These are phyloP conservation scores for Leishmania turanica DNA, from an alignment of 208 protist genomes.

Conservation along the genomic window DNA sequence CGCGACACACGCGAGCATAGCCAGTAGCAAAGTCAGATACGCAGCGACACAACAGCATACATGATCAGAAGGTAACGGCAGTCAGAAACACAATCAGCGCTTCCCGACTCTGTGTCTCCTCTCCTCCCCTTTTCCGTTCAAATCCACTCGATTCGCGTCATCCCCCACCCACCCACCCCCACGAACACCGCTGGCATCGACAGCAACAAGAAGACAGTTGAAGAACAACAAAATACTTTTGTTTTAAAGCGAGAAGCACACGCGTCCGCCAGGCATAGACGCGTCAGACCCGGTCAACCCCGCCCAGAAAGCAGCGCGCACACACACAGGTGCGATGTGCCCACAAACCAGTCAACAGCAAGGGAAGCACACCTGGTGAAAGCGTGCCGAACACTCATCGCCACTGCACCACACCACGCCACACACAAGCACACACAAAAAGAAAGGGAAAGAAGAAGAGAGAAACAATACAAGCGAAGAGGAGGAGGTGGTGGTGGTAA, in stretches of 20 bases:
- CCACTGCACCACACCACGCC: neutral
- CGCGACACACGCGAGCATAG: neutral
- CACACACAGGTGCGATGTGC: neutral
- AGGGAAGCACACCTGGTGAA: neutral
- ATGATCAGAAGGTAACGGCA: neutral
- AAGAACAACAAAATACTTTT: neutral
- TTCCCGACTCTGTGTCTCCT: neutral
- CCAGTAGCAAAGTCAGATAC: neutral
- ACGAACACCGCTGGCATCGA: neutral
- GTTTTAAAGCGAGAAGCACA: too few relatives aligned
- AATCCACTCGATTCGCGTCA: neutral
- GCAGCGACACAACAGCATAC: neutral
- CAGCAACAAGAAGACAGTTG: neutral
- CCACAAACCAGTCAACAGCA: neutral
- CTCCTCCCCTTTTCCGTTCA: neutral
- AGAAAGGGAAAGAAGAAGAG: conserved; percentile 2
- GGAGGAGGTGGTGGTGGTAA: neutral
- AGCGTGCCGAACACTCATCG: neutral
- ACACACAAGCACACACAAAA: neutral
- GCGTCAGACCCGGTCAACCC: neutral
- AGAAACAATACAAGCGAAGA: neutral
- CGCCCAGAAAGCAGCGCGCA: neutral
- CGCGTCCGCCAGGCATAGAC: neutral
- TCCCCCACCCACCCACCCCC: neutral
- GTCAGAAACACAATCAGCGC: neutral